Evolutionary conservation across 1,284 basidiomycete genomes (phyloP).

Genomic region (Tilletia caries): DNA sequence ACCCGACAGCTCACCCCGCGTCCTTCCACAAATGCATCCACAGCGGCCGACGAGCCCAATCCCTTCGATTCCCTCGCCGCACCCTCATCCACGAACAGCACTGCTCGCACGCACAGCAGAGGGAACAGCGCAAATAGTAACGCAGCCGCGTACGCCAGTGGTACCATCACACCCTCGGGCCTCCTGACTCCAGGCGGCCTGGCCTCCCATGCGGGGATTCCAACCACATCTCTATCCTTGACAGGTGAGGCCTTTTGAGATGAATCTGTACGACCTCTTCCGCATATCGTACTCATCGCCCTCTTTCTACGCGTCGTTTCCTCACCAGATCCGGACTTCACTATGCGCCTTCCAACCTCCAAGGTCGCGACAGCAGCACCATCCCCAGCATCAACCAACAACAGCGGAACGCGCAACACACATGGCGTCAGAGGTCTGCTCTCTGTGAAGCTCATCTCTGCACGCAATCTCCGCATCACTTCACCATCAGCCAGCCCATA

Average conservation of each 20-base stretch:
- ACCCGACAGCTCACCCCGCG: conserved; percentile 19
- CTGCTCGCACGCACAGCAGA: conserved; percentile 26
- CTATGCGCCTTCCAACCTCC: conserved; percentile 48
- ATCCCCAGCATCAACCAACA: conserved; percentile 1
- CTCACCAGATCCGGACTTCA: conserved; percentile 39
- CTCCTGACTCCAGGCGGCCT: conserved; percentile 44
- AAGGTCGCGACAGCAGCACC: conserved; percentile 25
- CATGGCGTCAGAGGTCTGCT: conserved; percentile 68
- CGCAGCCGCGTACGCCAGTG: conserved; percentile 12
- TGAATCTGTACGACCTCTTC: background rate
- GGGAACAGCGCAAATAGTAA: conserved; percentile 29
- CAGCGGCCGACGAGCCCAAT: conserved; percentile 35
- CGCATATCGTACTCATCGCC: background rate
- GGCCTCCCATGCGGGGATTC: conserved; percentile 36
- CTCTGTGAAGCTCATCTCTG: conserved; percentile 91
- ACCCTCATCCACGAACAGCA: conserved; percentile 18
- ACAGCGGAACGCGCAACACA: conserved; percentile 40
- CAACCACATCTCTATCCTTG: conserved; percentile 42
- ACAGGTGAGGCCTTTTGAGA: conserved; percentile 22
- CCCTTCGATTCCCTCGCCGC: conserved; percentile 38
- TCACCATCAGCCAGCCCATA: conserved; percentile 69
- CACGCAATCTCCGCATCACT: conserved; percentile 67
- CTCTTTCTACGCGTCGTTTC: background rate
- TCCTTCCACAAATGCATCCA: background rate
- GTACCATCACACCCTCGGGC: conserved; percentile 32